Evolutionary conservation across 2,329 filamentous ascomycete genomes (phyloP).

Genomic region (Alternaria ethzedia): DNA sequence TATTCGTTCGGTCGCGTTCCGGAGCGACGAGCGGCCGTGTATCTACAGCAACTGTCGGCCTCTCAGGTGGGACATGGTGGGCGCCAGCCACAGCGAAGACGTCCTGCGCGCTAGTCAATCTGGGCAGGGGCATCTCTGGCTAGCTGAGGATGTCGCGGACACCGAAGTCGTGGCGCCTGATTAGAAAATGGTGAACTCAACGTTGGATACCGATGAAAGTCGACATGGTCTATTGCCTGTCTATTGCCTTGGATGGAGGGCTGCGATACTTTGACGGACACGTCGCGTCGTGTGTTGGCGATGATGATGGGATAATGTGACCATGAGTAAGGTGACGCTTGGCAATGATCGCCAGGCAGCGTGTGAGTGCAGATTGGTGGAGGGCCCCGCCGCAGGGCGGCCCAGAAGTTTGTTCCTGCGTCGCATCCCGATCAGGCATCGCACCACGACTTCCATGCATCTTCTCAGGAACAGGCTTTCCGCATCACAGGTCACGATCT

Average conservation of each 20-base stretch:
- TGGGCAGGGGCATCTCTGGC: conserved; percentile 12
- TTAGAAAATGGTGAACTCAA: neutral
- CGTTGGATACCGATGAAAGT: neutral
- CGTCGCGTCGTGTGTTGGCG: neutral
- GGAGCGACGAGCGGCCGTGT: conserved; percentile 4
- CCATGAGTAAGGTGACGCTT: conserved; percentile 14
- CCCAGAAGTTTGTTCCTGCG: conserved; percentile 16
- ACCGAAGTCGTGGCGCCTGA: neutral
- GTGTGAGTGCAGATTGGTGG: conserved; percentile 17
- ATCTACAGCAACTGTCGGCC: conserved; percentile 9
- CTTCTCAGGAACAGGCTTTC: conserved; percentile 16
- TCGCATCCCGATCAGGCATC: conserved; percentile 14
- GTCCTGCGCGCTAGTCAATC: conserved; percentile 9
- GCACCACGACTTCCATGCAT: conserved; percentile 11
- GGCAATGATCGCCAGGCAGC: conserved; percentile 18
- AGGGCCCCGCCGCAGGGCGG: conserved; percentile 7
- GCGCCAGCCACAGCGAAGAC: conserved; percentile 9
- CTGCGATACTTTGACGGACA: neutral
- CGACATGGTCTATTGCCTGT: neutral
- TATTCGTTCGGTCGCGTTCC: conserved; percentile 7
- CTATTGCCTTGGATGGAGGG: neutral
- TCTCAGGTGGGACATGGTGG: conserved; percentile 4
- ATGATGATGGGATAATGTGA: neutral
- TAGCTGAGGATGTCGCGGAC: conserved; percentile 19
- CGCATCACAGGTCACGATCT: conserved; percentile 6